Base-by-base conservation (phyloP, 148 eudicot species). In the Rhododendron molle region DNA sequence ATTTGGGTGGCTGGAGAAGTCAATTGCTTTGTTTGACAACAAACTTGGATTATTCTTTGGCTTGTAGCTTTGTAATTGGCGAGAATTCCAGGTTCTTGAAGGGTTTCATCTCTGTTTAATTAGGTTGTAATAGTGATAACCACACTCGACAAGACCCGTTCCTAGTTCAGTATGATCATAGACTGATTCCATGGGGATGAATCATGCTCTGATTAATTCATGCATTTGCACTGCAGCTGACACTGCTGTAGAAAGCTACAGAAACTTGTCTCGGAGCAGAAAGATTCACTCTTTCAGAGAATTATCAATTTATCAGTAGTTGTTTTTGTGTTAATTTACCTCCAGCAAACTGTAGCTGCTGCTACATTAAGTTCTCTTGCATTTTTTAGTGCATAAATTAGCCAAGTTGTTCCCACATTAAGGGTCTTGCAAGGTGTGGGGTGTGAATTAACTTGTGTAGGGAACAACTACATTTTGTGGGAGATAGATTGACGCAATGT, bases 121-220 rank as follows among this genome's bases (percentile, higher is more conserved):
- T 56, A 56, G 20, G 47, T 36, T 36, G 18, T 36, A 10, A 36
- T 20, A 74, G 71, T 38, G 36, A 46, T 49, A n/a, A 23, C 38
- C 5, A 2, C 58, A 49, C 30, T 26, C 20, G n/a, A 79, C 16
- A 49, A 79, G 16, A 38, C 23, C 46, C 11, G 4, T 56, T 32
- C 40, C 30, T 56, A 11, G 20, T 28, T 23, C 43, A 36, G 21
- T 13, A 36, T 43, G 47, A 58, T 71, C 21, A 15, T 23, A 18
- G 16, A 81, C 30, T 58, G 83, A 56, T 81, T 81, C 83, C 13
- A 34, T 81, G 83, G 65, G 56, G 38, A 3, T 56, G 58, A 52
- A 54, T 9, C 67, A 34, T 81, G 58, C 32, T 7, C 71, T 60
- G 16, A 65, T 65, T 36, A 58, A 21, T n/a, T 32, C 32, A 47